A percentile compares a stretch with the other conserved stretches of the same genome.
Evolutionary conservation across 225 moss, liverwort and hornwort species (phyloP).

Genomic region (Thuidium tamariscinum): DNA sequence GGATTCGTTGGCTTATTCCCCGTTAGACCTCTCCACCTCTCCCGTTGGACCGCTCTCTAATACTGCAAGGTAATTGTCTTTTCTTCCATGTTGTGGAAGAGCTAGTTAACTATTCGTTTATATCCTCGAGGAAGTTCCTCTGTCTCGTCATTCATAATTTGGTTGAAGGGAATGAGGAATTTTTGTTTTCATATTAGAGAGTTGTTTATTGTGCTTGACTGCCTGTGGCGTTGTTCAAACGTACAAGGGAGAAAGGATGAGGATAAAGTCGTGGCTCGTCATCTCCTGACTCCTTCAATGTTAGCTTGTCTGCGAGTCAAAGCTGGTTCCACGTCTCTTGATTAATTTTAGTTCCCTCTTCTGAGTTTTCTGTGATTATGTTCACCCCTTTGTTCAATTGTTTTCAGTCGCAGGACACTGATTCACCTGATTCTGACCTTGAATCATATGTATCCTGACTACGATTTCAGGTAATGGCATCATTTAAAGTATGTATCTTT

Average conservation of each 20-base stretch:
- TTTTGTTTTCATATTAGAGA: not conserved
- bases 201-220: not conserved
- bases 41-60: constrained; percentile 92
- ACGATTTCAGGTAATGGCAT: constrained; percentile 85
- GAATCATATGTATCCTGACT: constrained; percentile 99
- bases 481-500: not conserved
- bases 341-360: not conserved
- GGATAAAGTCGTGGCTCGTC: not conserved
- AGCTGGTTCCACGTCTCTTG: not conserved
- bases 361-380: not conserved
- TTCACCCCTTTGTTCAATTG: constrained; percentile 20
- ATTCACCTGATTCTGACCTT: constrained; percentile 97
- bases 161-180: not conserved
- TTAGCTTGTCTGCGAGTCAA: not conserved
- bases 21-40: constrained; percentile 66
- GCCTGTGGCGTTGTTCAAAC: not conserved
- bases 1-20: constrained; percentile 67
- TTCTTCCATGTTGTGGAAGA: not conserved
- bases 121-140: not conserved
- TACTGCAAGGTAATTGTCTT: constrained; percentile 62
- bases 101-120: not conserved
- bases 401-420: constrained; percentile 91
- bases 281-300: not conserved
- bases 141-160: not conserved
- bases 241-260: not conserved